Base-by-base conservation (phyloP, 140 eudicot genomes). In the Cichorium intybus region DNA sequence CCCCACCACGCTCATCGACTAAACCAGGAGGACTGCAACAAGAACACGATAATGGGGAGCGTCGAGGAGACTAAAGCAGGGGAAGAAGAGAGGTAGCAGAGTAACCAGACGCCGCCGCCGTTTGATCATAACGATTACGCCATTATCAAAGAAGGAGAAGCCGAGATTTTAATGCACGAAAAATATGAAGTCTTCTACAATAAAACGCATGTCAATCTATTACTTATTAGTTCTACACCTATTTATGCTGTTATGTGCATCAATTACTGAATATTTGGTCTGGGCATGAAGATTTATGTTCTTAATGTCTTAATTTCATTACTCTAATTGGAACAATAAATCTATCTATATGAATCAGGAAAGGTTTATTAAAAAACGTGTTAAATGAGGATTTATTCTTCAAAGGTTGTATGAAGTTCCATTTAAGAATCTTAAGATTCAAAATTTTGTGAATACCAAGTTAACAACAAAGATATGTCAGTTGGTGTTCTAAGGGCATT, bases 161-260 rank as follows among this genome's bases (percentile, higher is more conserved):
- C 99, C 58, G 99, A 93, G 88, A 93, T 93, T 86, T 70, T 93
- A 47, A 88, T 86, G 99, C 95, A 85, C 73, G 71, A 85, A 60
- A 78, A 86, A 58, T 86, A 93, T 49, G 70, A 88, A 93, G 99
- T 88, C 82, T 88, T 93, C 51, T 93, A 75, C 74, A 93, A 93
- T 74, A 93, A 88, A 69, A 67, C 99, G 59, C 99, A 93, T 97
- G 99, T 88, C 62, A 64, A 41, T 60, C 0, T 7, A 4, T 23
- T 52, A n/a, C 45, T 1, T 24, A 1, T 35, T 21, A 23, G 0
- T 68, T 39, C 4, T 7, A 33, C 14, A 49, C 20, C 22, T 48
- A 11, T 2, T 48, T 24, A 2, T 69, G 23, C 27, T 60, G 28
- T 26, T 63, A 46, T 21, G 53, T 39, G 24, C 24, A 10, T 31